A percentile compares a stretch with the other conserved stretches of the same genome.
phyloP scores from a whole-genome alignment of 2,329 filamentous ascomycete species.

The Phaeosphaeriaceae sp. region DNA sequence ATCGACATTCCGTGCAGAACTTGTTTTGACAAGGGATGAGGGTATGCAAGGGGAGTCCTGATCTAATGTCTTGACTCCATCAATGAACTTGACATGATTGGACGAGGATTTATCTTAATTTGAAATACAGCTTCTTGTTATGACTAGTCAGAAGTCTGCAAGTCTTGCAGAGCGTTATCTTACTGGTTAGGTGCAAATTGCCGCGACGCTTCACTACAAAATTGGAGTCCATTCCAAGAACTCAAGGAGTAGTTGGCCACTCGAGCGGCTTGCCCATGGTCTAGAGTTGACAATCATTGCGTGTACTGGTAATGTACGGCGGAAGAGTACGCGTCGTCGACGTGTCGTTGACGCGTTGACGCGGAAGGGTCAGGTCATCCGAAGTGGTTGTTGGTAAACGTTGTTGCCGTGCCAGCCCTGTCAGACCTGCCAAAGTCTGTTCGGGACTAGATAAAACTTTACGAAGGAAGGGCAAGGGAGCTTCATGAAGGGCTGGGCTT shows the following conservation, averaged over 20 bases:
- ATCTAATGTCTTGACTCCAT: not conserved
- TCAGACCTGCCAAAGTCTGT: not conserved
- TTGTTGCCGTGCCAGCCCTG: not conserved
- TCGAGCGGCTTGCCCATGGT: no score
- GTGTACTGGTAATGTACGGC: not conserved
- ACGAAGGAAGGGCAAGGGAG: no score
- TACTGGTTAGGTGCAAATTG: not conserved
- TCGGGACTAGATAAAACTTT: not conserved
- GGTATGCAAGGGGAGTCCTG: not conserved
- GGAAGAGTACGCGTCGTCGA: not conserved
- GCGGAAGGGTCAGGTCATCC: not conserved
- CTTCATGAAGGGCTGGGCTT: no score
- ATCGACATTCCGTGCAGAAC: not conserved
- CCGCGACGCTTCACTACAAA: not conserved
- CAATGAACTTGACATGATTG: not conserved
- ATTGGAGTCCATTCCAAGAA: not conserved
- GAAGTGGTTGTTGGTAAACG: not conserved
- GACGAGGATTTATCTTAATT: not conserved
- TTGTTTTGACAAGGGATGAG: no score
- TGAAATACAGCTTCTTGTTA: not conserved
- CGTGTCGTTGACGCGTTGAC: not conserved
- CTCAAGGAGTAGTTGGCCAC: not conserved
- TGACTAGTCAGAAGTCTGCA: not conserved
- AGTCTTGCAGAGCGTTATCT: not conserved
- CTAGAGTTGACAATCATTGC: not conserved